phyloP scores from a whole-genome alignment of 495 filamentous ascomycete species.

The Eremomyces bilateralis region DNA sequence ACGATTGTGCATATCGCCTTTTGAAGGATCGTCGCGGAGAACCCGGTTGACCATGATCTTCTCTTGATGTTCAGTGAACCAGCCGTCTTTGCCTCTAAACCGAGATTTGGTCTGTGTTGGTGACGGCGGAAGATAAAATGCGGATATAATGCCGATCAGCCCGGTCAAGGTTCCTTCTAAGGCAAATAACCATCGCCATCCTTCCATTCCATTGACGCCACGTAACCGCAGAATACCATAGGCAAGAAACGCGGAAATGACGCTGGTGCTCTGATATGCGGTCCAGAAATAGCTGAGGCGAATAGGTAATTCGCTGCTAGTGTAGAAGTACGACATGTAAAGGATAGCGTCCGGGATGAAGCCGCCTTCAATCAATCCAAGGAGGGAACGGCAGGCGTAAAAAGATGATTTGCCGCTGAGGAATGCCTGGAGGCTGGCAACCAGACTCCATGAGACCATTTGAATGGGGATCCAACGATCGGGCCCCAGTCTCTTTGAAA shows the following conservation, averaged over 20 bases:
- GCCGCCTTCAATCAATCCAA: conserved; percentile 58
- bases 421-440: conserved; percentile 46
- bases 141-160: conserved; percentile 12
- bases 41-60: conserved; percentile 18
- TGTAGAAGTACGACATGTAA: conserved; percentile 19
- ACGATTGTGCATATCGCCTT: conserved; percentile 16
- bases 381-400: conserved; percentile 36
- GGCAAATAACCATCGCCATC: conserved; percentile 15
- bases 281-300: conserved; percentile 13
- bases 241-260: conserved; percentile 13
- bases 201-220: conserved; percentile 12
- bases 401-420: conserved; percentile 39
- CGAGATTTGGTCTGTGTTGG: conserved; percentile 11
- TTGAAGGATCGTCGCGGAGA: conserved; percentile 15
- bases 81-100: conserved; percentile 15
- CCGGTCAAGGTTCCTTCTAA: conserved; percentile 14
- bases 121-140: conserved; percentile 13
- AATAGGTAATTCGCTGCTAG: conserved; percentile 10
- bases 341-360: conserved; percentile 27
- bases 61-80: conserved; percentile 16
- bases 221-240: conserved; percentile 11
- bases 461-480: conserved; percentile 73
- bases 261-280: conserved; percentile 10
- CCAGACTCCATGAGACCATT: conserved; percentile 57
- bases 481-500: conserved; percentile 54